phyloP scores from a whole-genome alignment of 768 basidiomycete species.

The Collybia mongolica region DNA sequence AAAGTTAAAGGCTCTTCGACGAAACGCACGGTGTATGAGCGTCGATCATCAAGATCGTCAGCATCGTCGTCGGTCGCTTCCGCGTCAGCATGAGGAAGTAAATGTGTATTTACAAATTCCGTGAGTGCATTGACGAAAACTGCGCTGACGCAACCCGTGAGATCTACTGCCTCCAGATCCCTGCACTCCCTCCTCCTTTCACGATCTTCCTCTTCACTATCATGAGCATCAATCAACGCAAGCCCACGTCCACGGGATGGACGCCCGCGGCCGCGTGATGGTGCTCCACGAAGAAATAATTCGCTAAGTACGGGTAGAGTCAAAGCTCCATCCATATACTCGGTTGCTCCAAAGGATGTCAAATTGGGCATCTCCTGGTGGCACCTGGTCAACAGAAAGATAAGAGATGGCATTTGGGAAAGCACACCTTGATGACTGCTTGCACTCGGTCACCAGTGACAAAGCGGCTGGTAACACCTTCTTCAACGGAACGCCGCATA shows the following conservation, averaged over 20 bases:
- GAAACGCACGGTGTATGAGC: slow-evolving; percentile 26
- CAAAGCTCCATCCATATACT: slow-evolving; percentile 96
- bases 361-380: slow-evolving; percentile 86
- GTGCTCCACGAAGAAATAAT: slow-evolving; percentile 81
- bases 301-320: slow-evolving; percentile 85
- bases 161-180: slow-evolving; percentile 84
- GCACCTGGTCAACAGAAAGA: slow-evolving; percentile 8
- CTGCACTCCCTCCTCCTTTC: slow-evolving; percentile 72
- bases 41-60: slow-evolving; percentile 24
- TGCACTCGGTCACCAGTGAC: slow-evolving; percentile 88
- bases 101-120: slow-evolving; percentile 74
- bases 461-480: slow-evolving; percentile 86
- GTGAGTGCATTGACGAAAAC: slow-evolving; percentile 86
- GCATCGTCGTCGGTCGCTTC: slow-evolving; percentile 43
- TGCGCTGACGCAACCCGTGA: slow-evolving; percentile 92
- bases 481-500: slow-evolving; percentile 89
- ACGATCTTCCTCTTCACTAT: slow-evolving; percentile 69
- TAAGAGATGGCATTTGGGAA: slow-evolving; percentile 5
- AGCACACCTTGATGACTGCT: slow-evolving; percentile 68
- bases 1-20: slow-evolving; percentile 57
- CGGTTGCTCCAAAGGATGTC: slow-evolving; percentile 88
- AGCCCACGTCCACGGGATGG: slow-evolving; percentile 63
- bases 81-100: slow-evolving; percentile 40
- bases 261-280: slow-evolving; percentile 67
- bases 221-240: slow-evolving; percentile 43